Conservation (phyloP, 192 early-diverging fungal genomes). For the Thamnidium elegans region DNA sequence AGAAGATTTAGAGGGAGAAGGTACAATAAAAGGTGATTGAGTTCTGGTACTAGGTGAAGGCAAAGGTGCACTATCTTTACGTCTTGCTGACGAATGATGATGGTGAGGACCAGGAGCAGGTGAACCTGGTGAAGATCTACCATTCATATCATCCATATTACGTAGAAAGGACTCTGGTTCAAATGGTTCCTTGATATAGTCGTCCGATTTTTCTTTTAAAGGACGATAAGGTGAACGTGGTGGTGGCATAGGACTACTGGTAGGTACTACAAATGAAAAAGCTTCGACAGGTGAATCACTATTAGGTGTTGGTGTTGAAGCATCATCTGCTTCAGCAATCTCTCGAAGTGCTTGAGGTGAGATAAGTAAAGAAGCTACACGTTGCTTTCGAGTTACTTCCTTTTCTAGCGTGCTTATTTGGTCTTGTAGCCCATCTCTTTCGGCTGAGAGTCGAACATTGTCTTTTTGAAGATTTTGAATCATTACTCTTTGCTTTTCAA, state of each 20-base stretch:
- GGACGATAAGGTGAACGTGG: slow-evolving; percentile 27
- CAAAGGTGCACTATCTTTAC: not conserved
- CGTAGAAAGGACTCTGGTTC: not conserved
- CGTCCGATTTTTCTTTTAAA: slow-evolving; percentile 8
- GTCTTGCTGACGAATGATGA: not conserved
- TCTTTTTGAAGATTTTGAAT: slow-evolving; percentile 84
- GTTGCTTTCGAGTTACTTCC: slow-evolving; percentile 8
- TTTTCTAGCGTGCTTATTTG: slow-evolving; percentile 26
- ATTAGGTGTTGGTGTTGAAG: not conserved
- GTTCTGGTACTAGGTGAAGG: too few relatives aligned
- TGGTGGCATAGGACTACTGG: slow-evolving; percentile 24
- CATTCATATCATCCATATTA: not conserved
- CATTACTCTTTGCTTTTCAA: slow-evolving; percentile 84
- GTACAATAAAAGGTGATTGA: not conserved
- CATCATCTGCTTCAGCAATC: slow-evolving; percentile 17
- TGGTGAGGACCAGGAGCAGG: not conserved
- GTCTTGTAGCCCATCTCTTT: slow-evolving; percentile 39
- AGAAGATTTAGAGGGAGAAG: not conserved
- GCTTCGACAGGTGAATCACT: slow-evolving; percentile 1
- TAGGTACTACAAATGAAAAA: not conserved
- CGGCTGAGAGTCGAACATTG: slow-evolving; percentile 37
- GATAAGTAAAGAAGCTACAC: slow-evolving; percentile 15
- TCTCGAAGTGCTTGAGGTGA: slow-evolving; percentile 16
- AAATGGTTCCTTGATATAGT: not conserved
- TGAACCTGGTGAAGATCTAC: slow-evolving; percentile 2